phyloP scores from a whole-genome alignment of 768 basidiomycete species.

The Leccinum variicolor region DNA sequence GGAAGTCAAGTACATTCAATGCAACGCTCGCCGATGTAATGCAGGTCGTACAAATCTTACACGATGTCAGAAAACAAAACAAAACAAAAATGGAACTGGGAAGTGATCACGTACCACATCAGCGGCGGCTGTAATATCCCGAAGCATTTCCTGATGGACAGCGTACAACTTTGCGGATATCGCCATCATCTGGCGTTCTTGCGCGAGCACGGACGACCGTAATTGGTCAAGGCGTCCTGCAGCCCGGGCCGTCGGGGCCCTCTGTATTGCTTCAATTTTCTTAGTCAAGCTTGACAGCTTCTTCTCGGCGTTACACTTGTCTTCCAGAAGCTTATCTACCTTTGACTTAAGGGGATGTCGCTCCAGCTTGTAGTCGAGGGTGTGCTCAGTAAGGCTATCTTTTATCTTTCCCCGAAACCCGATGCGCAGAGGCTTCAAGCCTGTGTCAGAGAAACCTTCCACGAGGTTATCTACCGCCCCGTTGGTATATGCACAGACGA shows the following conservation, averaged over 20 bases:
- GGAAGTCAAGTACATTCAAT: slow-evolving; percentile 78
- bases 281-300: slow-evolving; percentile 26
- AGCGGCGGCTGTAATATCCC: slow-evolving; percentile 56
- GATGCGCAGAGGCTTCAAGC: slow-evolving; percentile 73
- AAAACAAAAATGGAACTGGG: neutral
- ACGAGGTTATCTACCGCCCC: slow-evolving; percentile 91
- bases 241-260: slow-evolving; percentile 10
- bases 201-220: slow-evolving; percentile 20
- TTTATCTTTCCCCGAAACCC: slow-evolving; percentile 63
- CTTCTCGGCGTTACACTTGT: slow-evolving; percentile 32
- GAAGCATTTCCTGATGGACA: slow-evolving; percentile 59
- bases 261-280: slow-evolving; percentile 21
- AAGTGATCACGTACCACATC: slow-evolving; percentile 62
- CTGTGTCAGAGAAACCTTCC: slow-evolving; percentile 59
- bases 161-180: slow-evolving; percentile 47
- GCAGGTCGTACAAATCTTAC: slow-evolving; percentile 85
- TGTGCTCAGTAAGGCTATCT: slow-evolving; percentile 50
- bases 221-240: slow-evolving; percentile 28
- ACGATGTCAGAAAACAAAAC: slow-evolving; percentile 7
- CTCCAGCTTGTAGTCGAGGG: slow-evolving; percentile 61
- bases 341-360: slow-evolving; percentile 52
- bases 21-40: slow-evolving; percentile 68
- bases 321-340: slow-evolving; percentile 40
- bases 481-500: slow-evolving; percentile 95
- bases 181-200: slow-evolving; percentile 32